Percentiles rank a stretch among this genome's conserved stretches.
These are phyloP conservation scores for Nitzschia sp. DNA, from an alignment of 108 stramenopile genomes.

Conservation along the genomic window DNA sequence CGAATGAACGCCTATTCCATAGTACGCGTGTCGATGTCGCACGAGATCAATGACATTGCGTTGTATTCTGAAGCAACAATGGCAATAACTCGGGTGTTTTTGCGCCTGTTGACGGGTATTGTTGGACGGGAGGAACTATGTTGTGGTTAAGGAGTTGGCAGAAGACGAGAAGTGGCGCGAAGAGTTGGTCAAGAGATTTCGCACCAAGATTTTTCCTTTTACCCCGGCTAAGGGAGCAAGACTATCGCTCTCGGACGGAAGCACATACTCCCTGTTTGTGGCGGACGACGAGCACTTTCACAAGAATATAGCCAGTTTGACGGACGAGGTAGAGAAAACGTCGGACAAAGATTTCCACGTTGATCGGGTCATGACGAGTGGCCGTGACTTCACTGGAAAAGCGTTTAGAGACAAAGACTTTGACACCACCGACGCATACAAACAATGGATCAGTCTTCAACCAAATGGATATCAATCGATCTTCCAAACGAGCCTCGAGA, in stretches of 20 bases:
- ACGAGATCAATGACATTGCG: slow-evolving; percentile 13
- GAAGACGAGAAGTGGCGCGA: slow-evolving; percentile 22
- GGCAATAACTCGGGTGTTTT: slow-evolving; percentile 6
- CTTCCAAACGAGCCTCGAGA: neutral
- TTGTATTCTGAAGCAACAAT: slow-evolving; percentile 3
- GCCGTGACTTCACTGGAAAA: no score
- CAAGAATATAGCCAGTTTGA: neutral
- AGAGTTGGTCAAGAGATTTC: slow-evolving; percentile 32
- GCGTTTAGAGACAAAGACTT: neutral
- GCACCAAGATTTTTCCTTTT: slow-evolving; percentile 19
- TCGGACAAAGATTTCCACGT: neutral
- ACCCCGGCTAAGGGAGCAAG: slow-evolving; percentile 17
- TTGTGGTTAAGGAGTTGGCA: neutral
- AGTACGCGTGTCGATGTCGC: neutral
- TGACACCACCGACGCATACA: neutral
- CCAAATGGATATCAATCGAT: neutral
- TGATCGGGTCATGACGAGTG: neutral
- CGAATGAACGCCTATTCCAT: neutral
- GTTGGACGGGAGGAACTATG: neutral
- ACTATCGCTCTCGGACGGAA: neutral
- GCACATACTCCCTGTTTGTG: neutral
- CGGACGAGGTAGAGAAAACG: no score
- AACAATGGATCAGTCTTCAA: neutral
- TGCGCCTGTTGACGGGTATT: slow-evolving; percentile 5
- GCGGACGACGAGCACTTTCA: neutral